Conservation (phyloP, 495 filamentous ascomycete species). For the Lasiosphaeris hirsuta region DNA sequence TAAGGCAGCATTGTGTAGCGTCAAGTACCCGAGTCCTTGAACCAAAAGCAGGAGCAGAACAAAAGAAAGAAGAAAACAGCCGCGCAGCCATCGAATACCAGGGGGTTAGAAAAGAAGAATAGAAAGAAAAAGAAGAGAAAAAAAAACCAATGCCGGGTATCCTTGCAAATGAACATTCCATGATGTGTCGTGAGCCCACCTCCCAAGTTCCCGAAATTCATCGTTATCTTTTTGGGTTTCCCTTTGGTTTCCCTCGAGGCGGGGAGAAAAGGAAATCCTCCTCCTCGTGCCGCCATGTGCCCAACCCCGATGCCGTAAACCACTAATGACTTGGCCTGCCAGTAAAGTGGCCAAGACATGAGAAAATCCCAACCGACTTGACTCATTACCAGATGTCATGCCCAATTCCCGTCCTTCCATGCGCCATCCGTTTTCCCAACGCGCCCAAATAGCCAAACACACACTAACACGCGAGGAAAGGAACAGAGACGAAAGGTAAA, state of each 20-base stretch:
- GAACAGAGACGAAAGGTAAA: too few species aligned
- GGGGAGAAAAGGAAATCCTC: too few species aligned
- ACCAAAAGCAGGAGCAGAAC: too few species aligned
- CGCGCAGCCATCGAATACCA: too few species aligned
- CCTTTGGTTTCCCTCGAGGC: background rate
- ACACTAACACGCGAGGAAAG: too few species aligned
- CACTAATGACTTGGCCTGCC: background rate
- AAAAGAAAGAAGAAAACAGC: background rate
- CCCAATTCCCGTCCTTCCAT: background rate
- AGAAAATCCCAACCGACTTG: background rate
- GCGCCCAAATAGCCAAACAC: too few species aligned
- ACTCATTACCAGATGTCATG: background rate
- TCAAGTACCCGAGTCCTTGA: too few species aligned
- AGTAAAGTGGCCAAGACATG: background rate
- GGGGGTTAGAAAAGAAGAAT: background rate
- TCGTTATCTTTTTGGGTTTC: background rate
- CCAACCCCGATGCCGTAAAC: background rate
- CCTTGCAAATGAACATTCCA: conserved; percentile 9
- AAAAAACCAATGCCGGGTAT: conserved; percentile 4
- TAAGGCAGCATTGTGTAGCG: too few species aligned
- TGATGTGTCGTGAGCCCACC: background rate
- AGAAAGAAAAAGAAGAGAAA: background rate
- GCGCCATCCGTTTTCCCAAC: background rate
- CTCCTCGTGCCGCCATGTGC: background rate
- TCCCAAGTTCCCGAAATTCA: background rate